Evolutionary conservation across 202 grass and related monocot genomes (phyloP).

Genomic region (Brachypodium distachyon): DNA sequence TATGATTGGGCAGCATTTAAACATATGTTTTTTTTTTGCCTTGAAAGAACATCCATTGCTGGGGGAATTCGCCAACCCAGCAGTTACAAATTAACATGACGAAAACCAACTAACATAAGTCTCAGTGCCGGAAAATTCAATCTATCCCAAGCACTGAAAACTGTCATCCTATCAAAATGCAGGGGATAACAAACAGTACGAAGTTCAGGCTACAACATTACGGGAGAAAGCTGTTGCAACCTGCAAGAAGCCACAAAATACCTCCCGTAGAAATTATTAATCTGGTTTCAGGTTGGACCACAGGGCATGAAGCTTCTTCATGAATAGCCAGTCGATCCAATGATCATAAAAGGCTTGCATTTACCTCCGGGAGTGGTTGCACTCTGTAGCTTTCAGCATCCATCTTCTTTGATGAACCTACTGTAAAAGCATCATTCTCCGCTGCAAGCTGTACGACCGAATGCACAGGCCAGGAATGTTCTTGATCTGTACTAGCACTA

Average conservation of each 20-base stretch:
- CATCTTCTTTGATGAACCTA: slow-evolving; percentile 22
- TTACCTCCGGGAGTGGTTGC: not conserved
- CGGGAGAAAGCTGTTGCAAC: not conserved
- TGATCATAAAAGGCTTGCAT: not conserved
- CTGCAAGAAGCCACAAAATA: not conserved
- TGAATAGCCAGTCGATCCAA: not conserved
- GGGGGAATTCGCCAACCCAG: not conserved
- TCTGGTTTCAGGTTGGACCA: not conserved
- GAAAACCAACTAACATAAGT: not conserved
- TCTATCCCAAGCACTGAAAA: not conserved
- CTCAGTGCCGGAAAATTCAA: not conserved
- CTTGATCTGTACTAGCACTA: slow-evolving; percentile 25
- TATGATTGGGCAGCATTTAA: not conserved
- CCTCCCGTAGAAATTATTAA: not conserved
- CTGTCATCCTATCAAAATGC: not conserved
- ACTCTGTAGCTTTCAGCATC: slow-evolving; percentile 18
- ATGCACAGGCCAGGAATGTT: slow-evolving; percentile 33
- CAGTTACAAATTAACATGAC: not conserved
- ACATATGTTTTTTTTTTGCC: not conserved
- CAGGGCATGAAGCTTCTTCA: not conserved
- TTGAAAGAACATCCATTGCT: not conserved
- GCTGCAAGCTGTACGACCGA: slow-evolving; percentile 18
- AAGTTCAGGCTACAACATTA: not conserved
- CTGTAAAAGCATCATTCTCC: slow-evolving; percentile 14
- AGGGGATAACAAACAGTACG: not conserved